phyloP scores from a whole-genome alignment of 148 eudicot genomes.

The Camellia granthamiana region DNA sequence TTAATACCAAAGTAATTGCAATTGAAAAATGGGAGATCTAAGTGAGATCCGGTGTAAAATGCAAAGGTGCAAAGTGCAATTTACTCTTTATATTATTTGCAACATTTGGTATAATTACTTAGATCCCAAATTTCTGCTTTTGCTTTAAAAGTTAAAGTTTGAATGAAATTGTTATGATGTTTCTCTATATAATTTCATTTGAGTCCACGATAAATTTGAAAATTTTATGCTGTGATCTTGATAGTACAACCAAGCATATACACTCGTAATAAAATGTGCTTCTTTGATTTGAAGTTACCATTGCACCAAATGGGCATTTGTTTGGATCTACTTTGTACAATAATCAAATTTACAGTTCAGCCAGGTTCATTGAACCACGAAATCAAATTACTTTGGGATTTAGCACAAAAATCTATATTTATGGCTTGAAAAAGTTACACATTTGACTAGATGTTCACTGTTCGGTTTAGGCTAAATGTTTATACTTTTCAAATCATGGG shows the following conservation, averaged over 20 bases:
- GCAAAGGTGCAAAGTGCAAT: no score
- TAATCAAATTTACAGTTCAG: neutral
- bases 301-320: neutral
- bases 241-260: neutral
- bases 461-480: neutral
- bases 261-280: neutral
- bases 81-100: neutral
- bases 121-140: neutral
- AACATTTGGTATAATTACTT: neutral
- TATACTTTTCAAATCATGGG: neutral
- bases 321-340: neutral
- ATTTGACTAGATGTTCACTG: neutral
- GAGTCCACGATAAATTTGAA: neutral
- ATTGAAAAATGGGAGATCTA: no score
- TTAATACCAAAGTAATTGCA: no score
- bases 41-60: no score
- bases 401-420: neutral
- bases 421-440: neutral
- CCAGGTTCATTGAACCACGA: neutral
- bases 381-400: neutral
- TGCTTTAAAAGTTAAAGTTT: neutral
- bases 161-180: neutral
- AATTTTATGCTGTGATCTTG: neutral
- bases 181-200: neutral
- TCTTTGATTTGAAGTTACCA: neutral